Evolutionary conservation across 768 basidiomycete genomes (phyloP).

Genomic region (Rhizopogon vinicolor): DNA sequence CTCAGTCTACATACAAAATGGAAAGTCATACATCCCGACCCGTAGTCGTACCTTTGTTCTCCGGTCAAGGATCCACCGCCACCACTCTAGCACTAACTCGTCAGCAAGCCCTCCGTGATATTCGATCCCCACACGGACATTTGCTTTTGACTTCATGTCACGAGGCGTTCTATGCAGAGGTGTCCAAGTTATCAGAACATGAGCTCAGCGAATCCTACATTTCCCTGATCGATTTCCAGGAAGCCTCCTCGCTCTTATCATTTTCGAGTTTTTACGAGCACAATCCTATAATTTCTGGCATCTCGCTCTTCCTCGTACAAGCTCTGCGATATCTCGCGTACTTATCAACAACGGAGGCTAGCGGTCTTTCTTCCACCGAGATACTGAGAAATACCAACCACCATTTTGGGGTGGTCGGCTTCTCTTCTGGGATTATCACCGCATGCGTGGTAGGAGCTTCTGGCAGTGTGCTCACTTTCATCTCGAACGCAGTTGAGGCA

Average conservation of each 20-base stretch:
- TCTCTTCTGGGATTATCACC: constrained; percentile 54
- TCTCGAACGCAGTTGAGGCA: constrained; percentile 39
- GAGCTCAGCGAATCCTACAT: constrained; percentile 34
- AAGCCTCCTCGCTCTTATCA: constrained; percentile 34
- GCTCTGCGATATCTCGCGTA: constrained; percentile 47
- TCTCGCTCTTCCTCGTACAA: constrained; percentile 48
- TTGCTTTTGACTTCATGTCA: constrained; percentile 48
- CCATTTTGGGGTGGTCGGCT: constrained; percentile 39
- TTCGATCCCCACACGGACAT: constrained; percentile 34
- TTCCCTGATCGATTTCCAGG: constrained; percentile 40
- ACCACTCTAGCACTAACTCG: constrained; percentile 27
- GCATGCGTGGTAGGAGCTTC: constrained; percentile 50
- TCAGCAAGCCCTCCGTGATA: constrained; percentile 37
- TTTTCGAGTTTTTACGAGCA: constrained; percentile 30
- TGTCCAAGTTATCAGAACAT: constrained; percentile 37
- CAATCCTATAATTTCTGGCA: constrained; percentile 47
- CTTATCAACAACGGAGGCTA: constrained; percentile 19
- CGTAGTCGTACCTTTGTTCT: constrained; percentile 44
- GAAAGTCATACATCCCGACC: neutral
- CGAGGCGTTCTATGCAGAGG: constrained; percentile 44
- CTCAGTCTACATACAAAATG: neutral
- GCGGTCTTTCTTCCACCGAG: constrained; percentile 19
- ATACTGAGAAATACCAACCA: constrained; percentile 32
- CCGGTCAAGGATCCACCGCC: constrained; percentile 48
- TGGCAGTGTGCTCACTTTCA: constrained; percentile 32